Base-by-base conservation (phyloP, 164 flowering plant genomes). In the Chimonanthus salicifolius region DNA sequence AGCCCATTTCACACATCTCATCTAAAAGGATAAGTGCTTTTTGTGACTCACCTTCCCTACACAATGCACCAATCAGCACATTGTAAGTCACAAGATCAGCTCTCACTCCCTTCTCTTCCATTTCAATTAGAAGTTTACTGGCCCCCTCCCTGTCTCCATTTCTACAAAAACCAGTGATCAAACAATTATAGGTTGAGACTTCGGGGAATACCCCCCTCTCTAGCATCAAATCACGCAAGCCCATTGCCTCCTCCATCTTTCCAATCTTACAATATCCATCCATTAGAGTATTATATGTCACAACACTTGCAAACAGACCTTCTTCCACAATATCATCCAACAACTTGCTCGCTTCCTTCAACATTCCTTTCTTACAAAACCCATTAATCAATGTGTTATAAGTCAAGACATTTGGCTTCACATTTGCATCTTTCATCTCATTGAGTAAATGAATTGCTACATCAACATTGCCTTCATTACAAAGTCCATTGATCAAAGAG, bases 401-500 rank as follows among this genome's bases (percentile, higher is more conserved):
- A 20, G 83, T 81, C 47, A 78, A 72, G 10, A 78, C 74, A 78
- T 73, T 78, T 5, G 81, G 80, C 68, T 70, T 64, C 18, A 78
- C 46, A 54, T 64, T 45, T 5, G 47, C 18, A 62, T 45, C 48
- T 71, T 67, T 49, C 81, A 81, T 81, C 50, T 81, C 75, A 13
- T 71, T 72, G 21, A 21, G 69, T 72, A 75, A 78, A 6, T 49
- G 49, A 51, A 67, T 58, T n/a, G 79, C 83, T 49, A 70, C 79
- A 4, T 73, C 77, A 47, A 73, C 71, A 50, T 78, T 75, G 16
- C 77, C 79, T 54, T 78, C 68, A 21, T 71, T 49, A 47, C 80
- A 82, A n/a, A 82, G 72, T 63, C 82, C 82, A 77, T 77, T 77
- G 16, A 82, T 77, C 51, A 82, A 47, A 58, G 77, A 79, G 58